A percentile compares a stretch with the other conserved stretches of the same genome.
Conservation (phyloP, 1,284 basidiomycete genomes). For the Puccinia hordei region DNA sequence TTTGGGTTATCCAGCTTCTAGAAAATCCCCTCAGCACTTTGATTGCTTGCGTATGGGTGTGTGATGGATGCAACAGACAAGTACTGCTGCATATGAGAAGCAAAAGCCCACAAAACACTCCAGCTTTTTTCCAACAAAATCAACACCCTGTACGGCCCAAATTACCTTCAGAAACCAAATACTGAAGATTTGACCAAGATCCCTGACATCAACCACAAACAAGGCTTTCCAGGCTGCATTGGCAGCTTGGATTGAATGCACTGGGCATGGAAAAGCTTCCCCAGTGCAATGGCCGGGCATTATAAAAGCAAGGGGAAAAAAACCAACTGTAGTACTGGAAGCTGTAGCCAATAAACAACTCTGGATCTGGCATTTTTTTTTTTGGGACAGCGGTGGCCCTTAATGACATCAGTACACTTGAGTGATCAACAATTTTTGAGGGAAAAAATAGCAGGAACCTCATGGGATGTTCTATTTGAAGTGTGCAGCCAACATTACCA, state of each 20-base stretch:
- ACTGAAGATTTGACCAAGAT: background rate
- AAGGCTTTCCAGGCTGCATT: conserved; percentile 35
- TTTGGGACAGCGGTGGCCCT: conserved; percentile 21
- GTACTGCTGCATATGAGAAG: conserved; percentile 11
- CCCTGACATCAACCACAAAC: background rate
- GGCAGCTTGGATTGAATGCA: conserved; percentile 39
- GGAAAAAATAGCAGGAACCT: background rate
- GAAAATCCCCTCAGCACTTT: background rate
- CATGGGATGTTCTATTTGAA: background rate
- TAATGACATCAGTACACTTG: conserved; percentile 29
- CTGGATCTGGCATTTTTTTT: conserved; percentile 24
- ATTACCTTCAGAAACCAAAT: conserved; percentile 22
- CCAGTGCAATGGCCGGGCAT: background rate
- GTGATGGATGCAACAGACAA: too few relatives aligned
- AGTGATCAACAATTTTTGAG: background rate
- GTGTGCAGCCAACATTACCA: conserved; percentile 5
- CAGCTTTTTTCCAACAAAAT: background rate
- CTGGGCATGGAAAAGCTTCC: conserved; percentile 42
- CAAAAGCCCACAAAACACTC: background rate
- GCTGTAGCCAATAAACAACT: background rate
- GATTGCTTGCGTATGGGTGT: conserved; percentile 4
- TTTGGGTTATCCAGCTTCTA: background rate
- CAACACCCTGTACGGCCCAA: background rate
- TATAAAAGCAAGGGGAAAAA: conserved; percentile 25
- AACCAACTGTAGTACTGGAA: conserved; percentile 20